Evolutionary conservation across 495 filamentous ascomycete genomes (phyloP).

Genomic region (Lophiostoma macrostomum): DNA sequence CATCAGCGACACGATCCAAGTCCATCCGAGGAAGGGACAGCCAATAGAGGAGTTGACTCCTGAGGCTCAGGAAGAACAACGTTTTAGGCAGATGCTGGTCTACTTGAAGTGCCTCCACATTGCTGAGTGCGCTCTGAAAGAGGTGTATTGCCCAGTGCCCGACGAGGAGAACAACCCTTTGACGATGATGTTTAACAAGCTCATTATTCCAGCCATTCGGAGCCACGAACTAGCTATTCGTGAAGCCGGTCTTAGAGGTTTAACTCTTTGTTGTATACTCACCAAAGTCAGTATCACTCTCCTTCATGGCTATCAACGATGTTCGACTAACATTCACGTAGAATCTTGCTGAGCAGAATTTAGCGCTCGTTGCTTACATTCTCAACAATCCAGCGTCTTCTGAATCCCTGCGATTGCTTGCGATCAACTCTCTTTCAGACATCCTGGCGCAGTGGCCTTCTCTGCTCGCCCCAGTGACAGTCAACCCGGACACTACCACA

Average conservation of each 20-base stretch:
- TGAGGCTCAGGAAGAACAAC: constrained; percentile 75
- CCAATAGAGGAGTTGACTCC: constrained; percentile 44
- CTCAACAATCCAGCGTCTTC: constrained; percentile 89
- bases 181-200: constrained; percentile 92
- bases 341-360: too few species aligned
- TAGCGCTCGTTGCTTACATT: too few species aligned
- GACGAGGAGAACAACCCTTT: constrained; percentile 84
- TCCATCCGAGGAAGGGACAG: constrained; percentile 50
- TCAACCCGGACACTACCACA: constrained; percentile 5
- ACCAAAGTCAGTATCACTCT: constrained; percentile 61
- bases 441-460: constrained; percentile 85
- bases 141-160: constrained; percentile 77
- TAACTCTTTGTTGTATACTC: constrained; percentile 87
- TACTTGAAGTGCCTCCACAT: constrained; percentile 99
- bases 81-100: constrained; percentile 84
- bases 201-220: constrained; percentile 90
- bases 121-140: constrained; percentile 93
- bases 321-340: constrained; percentile 33
- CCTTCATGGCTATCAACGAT: not conserved
- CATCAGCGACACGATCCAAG: constrained; percentile 55
- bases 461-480: constrained; percentile 49
- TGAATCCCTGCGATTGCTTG: constrained; percentile 84
- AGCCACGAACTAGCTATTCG: constrained; percentile 90
- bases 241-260: constrained; percentile 80
- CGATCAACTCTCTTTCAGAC: constrained; percentile 89